Percentiles rank a stretch among this genome's conserved stretches.
Evolutionary conservation across 345 rosid genomes (phyloP).

Genomic region (Erodium maritimum): DNA sequence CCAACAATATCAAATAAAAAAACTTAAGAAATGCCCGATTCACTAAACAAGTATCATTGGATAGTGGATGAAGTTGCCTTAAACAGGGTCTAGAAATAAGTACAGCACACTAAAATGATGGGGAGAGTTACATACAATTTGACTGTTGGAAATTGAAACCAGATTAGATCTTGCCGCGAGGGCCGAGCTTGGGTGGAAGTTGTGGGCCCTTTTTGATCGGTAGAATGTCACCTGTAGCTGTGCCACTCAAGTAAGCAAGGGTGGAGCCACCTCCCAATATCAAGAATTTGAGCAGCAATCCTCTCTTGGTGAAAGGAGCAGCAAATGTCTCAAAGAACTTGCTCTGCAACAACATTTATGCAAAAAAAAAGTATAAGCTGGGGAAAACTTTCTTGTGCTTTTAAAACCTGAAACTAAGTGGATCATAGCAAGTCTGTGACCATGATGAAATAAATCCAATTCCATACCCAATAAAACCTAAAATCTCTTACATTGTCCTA

Average conservation of each 20-base stretch:
- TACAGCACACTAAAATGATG: slow-evolving; percentile 10
- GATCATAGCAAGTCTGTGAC: not conserved
- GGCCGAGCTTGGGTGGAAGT: slow-evolving; percentile 81
- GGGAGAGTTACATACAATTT: slow-evolving; percentile 18
- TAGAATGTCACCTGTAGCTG: slow-evolving; percentile 56
- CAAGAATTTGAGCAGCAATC: slow-evolving; percentile 82
- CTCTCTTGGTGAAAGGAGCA: slow-evolving; percentile 94
- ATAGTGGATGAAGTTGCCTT: not conserved
- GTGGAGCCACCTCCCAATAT: slow-evolving; percentile 76
- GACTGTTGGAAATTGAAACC: not conserved
- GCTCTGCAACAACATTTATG: slow-evolving; percentile 42
- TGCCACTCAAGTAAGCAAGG: slow-evolving; percentile 56
- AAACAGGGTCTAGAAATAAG: not conserved
- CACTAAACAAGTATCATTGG: not conserved
- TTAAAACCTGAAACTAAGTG: not conserved
- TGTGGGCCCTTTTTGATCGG: slow-evolving; percentile 94
- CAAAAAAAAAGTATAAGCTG: not conserved
- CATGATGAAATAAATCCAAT: not conserved
- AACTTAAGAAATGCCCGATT: not conserved
- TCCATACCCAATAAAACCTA: too few species aligned
- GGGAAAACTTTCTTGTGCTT: not conserved
- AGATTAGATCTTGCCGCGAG: slow-evolving; percentile 75
- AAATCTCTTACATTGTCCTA: too few species aligned
- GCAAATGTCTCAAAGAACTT: slow-evolving; percentile 92
- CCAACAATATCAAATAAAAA: too few species aligned